Percentiles rank a stretch among this genome's conserved stretches.
Conservation (phyloP, 2,329 filamentous ascomycete genomes). For the Alternaria triticimaculans region DNA sequence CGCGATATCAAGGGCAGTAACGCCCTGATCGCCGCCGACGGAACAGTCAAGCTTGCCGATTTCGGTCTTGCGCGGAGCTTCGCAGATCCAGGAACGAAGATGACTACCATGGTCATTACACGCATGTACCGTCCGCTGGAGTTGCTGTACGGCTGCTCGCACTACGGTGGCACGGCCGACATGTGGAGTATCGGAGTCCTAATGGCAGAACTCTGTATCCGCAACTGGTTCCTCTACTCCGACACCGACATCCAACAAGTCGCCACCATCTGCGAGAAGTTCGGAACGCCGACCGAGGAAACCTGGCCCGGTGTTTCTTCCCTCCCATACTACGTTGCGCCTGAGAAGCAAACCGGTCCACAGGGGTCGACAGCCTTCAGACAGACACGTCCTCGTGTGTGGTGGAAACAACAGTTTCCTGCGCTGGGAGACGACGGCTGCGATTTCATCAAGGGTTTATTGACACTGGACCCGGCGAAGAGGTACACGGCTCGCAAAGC, state of each 20-base stretch:
- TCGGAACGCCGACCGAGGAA: conserved; percentile 91
- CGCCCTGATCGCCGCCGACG: conserved; percentile 88
- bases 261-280: conserved; percentile 78
- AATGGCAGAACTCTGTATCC: conserved; percentile 86
- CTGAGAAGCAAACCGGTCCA: conserved; percentile 51
- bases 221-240: conserved; percentile 82
- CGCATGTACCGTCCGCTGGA: conserved; percentile 96
- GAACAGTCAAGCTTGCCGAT: conserved; percentile 94
- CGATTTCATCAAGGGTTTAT: conserved; percentile 84
- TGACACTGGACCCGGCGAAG: conserved; percentile 85
- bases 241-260: conserved; percentile 88
- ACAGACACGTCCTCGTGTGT: conserved; percentile 71
- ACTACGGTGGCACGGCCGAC: conserved; percentile 91
- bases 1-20: conserved; percentile 99
- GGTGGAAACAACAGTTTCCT: conserved; percentile 78
- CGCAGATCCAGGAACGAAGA: conserved; percentile 83
- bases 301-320: conserved; percentile 92
- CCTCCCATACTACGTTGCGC: conserved; percentile 79
- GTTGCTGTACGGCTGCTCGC: conserved; percentile 85
- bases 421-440: conserved; percentile 83
- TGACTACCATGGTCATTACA: conserved; percentile 96
- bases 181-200: conserved; percentile 94
- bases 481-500: conserved; percentile 79
- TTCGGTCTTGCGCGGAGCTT: conserved; percentile 93
- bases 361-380: conserved; percentile 49